A percentile compares a stretch with the other conserved stretches of the same genome.
Conservation (phyloP, 2,329 filamentous ascomycete genomes). For the Myriangium duriaei region DNA sequence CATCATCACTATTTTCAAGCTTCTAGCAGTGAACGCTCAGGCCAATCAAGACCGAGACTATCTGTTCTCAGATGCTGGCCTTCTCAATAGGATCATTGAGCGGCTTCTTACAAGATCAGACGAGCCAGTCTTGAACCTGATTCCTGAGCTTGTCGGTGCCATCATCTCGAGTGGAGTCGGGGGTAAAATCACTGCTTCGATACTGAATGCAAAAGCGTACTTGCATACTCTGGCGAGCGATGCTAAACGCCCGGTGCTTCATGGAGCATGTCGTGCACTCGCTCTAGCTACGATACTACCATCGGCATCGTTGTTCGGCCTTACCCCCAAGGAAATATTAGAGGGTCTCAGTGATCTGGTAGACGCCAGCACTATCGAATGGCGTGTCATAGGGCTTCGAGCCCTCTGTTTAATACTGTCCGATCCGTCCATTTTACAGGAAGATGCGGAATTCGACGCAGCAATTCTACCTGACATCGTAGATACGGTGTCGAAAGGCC, state of each 20-base stretch:
- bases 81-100: constrained; percentile 10
- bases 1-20: not conserved
- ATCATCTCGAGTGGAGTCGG: constrained; percentile 11
- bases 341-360: constrained; percentile 21
- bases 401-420: constrained; percentile 23
- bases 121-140: constrained; percentile 14
- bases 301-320: not conserved
- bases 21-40: not conserved
- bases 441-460: constrained; percentile 13
- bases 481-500: constrained; percentile 23
- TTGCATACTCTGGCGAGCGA: constrained; percentile 23
- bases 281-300: constrained; percentile 27
- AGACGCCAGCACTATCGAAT: constrained; percentile 27
- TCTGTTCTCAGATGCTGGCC: constrained; percentile 13
- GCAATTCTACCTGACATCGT: constrained; percentile 19
- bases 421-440: too few species aligned
- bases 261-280: constrained; percentile 31
- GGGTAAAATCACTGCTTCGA: not conserved
- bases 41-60: not conserved
- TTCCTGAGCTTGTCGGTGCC: constrained; percentile 16
- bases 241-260: constrained; percentile 26
- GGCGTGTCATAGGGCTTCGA: constrained; percentile 30
- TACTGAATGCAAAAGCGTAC: constrained; percentile 17
- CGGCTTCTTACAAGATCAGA: constrained; percentile 20
- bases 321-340: constrained; percentile 19